Conservation (phyloP, 2,329 filamentous ascomycete genomes). For the Fusarium sp. region DNA sequence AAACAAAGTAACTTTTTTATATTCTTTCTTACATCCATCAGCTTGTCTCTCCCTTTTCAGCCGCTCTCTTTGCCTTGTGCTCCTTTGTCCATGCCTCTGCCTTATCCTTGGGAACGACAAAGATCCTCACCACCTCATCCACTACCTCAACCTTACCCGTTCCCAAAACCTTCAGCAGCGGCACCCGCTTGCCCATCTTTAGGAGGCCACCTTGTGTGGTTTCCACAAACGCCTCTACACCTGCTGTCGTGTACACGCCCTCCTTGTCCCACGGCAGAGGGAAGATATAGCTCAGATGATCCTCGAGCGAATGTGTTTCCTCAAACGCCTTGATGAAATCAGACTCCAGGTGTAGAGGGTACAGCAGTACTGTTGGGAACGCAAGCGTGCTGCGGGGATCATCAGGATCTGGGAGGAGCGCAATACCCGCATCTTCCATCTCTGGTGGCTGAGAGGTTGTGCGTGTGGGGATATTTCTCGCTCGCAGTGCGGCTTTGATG, state of each 20-base stretch:
- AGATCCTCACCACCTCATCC: constrained; percentile 84
- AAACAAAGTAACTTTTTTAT: constrained; percentile 5
- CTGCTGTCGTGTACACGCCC: constrained; percentile 69
- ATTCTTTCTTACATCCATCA: neutral
- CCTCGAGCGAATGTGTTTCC: constrained; percentile 77
- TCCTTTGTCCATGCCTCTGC: constrained; percentile 82
- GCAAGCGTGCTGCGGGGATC: constrained; percentile 76
- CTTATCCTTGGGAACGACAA: constrained; percentile 78
- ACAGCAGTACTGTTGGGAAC: constrained; percentile 85
- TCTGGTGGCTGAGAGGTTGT: constrained; percentile 79
- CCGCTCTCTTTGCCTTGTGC: constrained; percentile 79
- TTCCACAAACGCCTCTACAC: constrained; percentile 90
- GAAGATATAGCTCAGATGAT: constrained; percentile 87
- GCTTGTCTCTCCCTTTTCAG: constrained; percentile 49
- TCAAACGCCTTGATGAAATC: constrained; percentile 91
- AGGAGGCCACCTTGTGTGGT: constrained; percentile 81
- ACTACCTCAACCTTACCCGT: constrained; percentile 86
- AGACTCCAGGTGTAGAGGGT: constrained; percentile 81
- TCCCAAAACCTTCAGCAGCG: constrained; percentile 76
- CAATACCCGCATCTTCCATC: constrained; percentile 82
- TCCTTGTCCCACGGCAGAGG: constrained; percentile 86
- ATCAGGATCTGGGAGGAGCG: constrained; percentile 75
- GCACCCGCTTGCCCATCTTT: constrained; percentile 88
- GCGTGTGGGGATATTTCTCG: constrained; percentile 75
- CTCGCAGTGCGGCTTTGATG: constrained; percentile 71